A percentile compares a stretch with the other conserved stretches of the same genome.
phyloP scores from a whole-genome alignment of 345 rosid genomes.

The Mangifera indica region DNA sequence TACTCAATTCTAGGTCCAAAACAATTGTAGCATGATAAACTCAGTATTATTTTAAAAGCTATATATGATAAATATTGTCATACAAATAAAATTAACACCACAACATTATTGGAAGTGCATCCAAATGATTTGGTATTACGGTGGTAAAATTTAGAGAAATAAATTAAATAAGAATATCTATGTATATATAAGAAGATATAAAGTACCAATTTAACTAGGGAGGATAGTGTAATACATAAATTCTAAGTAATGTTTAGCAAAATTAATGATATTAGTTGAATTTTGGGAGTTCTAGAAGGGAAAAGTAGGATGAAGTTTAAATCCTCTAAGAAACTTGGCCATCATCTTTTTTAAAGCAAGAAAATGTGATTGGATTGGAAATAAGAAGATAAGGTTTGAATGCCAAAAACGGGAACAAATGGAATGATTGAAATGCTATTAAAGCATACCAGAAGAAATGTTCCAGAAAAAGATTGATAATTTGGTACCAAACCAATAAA shows the following conservation, averaged over 20 bases:
- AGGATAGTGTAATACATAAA: too few species aligned
- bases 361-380: not conserved
- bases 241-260: not conserved
- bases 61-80: too few species aligned
- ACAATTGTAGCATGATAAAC: too few species aligned
- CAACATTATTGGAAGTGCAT: too few species aligned
- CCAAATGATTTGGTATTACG: not conserved
- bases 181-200: not conserved
- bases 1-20: too few species aligned
- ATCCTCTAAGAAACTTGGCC: not conserved
- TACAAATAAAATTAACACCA: too few species aligned
- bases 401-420: conserved; percentile 13
- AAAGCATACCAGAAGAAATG: too few species aligned
- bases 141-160: not conserved
- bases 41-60: too few species aligned
- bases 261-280: not conserved
- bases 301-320: not conserved
- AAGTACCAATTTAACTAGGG: too few species aligned
- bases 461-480: too few species aligned
- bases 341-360: conserved; percentile 21
- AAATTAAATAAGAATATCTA: not conserved
- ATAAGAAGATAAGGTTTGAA: conserved; percentile 9
- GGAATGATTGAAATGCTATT: not conserved
- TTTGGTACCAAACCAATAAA: not conserved
- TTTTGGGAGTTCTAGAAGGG: not conserved